Evolutionary conservation across 108 stramenopile genomes (phyloP).

Genomic region (Poteriospumella lacustris): DNA sequence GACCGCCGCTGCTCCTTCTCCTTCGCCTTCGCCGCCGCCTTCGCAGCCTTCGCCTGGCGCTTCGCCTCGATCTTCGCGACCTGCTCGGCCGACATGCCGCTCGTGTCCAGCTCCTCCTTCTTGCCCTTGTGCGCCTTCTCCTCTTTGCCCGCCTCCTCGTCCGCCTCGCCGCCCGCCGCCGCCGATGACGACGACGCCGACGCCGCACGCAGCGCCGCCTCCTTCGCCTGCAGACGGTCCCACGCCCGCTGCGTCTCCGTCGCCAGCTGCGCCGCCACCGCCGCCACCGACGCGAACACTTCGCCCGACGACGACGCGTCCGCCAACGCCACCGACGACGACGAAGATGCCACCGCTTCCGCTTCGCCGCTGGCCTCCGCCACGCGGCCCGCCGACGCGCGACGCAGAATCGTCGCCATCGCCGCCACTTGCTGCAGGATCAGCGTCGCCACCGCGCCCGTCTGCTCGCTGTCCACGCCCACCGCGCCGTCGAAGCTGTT

Average conservation of each 20-base stretch:
- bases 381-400: background rate
- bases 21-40: constrained; percentile 64
- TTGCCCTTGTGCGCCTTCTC: background rate
- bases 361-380: background rate
- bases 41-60: constrained; percentile 71
- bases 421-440: background rate
- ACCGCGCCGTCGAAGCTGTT: background rate
- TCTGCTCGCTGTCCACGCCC: background rate
- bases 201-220: background rate
- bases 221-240: background rate
- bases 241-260: background rate
- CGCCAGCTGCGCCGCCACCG: background rate
- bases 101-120: constrained; percentile 16
- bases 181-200: background rate
- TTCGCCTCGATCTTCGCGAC: constrained; percentile 66
- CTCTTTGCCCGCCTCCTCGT: background rate
- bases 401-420: background rate
- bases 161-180: background rate
- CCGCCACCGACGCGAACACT: background rate
- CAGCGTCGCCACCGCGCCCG: background rate
- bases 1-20: constrained; percentile 59
- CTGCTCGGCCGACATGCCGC: constrained; percentile 56
- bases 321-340: background rate
- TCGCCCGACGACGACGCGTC: background rate
- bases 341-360: background rate